Evolutionary conservation across 495 filamentous ascomycete species (phyloP), one percentile per base, ranked within the genome.

Genomic region (Hypoxylon lienhwacheense): DNA sequence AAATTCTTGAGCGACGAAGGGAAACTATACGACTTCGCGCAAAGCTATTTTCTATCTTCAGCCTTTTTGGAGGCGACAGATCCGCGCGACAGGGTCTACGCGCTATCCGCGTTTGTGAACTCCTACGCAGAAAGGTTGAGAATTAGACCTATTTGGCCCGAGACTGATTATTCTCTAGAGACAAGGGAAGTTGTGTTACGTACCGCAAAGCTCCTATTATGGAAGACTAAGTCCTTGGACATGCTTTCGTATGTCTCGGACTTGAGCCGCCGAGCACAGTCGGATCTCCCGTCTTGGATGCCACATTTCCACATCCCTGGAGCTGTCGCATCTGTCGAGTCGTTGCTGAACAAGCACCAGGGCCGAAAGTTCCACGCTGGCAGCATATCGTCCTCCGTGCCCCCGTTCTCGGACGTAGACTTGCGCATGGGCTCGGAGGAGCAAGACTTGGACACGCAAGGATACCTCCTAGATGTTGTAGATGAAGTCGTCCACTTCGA

Each of bases 41-140:
- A 57, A 21, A 46, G 37, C 20, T 51, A 57, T 20, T 34, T 57
- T 14, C 34, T 55, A 5, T 59, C 55, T 5, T 57, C 54, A 15
- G 54, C 54, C 1, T 51, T 51, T 7, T n/a, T 57, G 2, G 47
- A 58, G 5, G 37, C 59, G 4, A 58, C 53, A 5, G 59, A 62
- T 12, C 53, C 53, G 5, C 59, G 59, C 6, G 59, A 62, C n/a
- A 53, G 53, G 12, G 40, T 62, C 3, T 62, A 36, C 17, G 59
- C 59, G 7, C 11, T 62, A 4, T 45, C 43, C 20, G 59, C 54
- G 26, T 57, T 57, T 10, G 54, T 57, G 1, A 51, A 51, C 24
- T 36, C 48, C 1, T 59, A 49, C 4, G 49, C 28, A 7, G 20
- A 7, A 20, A 48, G 33, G 28, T 5, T 43, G 24, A 19, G 7